A percentile compares a stretch with the other conserved stretches of the same genome.
Evolutionary conservation across 208 protist genomes (phyloP).

Genomic region (Crithidia expoeki): DNA sequence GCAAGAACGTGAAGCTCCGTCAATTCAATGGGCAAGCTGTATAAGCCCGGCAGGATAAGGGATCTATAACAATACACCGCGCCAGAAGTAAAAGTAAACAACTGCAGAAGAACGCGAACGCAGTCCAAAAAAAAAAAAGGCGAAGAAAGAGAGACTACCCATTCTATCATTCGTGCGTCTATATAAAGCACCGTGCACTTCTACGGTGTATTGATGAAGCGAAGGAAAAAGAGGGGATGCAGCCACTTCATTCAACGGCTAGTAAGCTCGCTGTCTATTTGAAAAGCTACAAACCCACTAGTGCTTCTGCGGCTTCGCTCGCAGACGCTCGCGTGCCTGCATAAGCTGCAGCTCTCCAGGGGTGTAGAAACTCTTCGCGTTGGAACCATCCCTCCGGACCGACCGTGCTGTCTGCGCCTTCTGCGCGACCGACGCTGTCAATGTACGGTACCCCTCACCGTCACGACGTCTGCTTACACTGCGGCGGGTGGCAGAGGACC

Average conservation of each 20-base stretch:
- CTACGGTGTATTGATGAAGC: no score
- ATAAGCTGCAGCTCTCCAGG: conserved; percentile 76
- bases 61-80: no score
- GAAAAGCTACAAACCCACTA: not conserved
- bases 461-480: conserved; percentile 1
- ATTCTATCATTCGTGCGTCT: no score
- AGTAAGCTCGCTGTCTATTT: no score
- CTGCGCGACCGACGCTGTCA: conserved; percentile 29
- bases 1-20: no score
- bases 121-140: conserved; percentile 6
- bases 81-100: no score
- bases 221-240: no score
- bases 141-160: not conserved
- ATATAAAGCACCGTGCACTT: no score
- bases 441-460: conserved; percentile 13
- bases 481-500: conserved; percentile 4
- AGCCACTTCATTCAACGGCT: no score
- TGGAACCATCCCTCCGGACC: conserved; percentile 19
- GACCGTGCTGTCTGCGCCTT: conserved; percentile 23
- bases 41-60: no score
- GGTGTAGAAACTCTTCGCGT: conserved; percentile 37
- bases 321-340: conserved; percentile 59
- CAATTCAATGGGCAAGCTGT: no score
- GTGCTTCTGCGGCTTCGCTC: conserved; percentile 22
- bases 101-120: no score